phyloP scores from a whole-genome alignment of 202 grass and related monocot genomes.

The Zoysia matrella region DNA sequence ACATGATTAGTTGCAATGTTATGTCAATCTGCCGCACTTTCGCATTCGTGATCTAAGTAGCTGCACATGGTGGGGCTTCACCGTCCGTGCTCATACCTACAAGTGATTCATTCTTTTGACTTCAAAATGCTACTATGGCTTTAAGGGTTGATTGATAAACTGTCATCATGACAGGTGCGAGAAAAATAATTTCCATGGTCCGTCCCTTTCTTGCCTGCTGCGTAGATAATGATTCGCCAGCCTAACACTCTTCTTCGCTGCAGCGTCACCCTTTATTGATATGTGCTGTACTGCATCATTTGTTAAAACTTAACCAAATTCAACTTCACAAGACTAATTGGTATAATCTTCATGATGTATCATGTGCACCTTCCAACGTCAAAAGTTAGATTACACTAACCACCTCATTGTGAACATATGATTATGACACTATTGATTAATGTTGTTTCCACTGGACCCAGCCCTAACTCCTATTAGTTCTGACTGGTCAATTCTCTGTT shows the following conservation, averaged over 20 bases:
- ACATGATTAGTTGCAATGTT: slow-evolving; percentile 55
- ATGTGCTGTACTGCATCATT: slow-evolving; percentile 34
- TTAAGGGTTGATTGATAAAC: slow-evolving; percentile 48
- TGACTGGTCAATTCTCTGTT: not conserved
- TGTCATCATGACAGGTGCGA: slow-evolving; percentile 54
- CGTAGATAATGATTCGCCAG: slow-evolving; percentile 54
- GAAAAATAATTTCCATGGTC: slow-evolving; percentile 31
- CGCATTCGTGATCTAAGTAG: slow-evolving; percentile 41
- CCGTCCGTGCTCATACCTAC: slow-evolving; percentile 32
- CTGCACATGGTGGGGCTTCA: slow-evolving; percentile 54
- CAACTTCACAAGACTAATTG: slow-evolving; percentile 33
- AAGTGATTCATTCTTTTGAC: slow-evolving; percentile 50
- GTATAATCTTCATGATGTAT: slow-evolving; percentile 35
- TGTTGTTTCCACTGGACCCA: not conserved
- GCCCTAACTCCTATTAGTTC: not conserved
- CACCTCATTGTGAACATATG: not conserved
- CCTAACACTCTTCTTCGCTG: slow-evolving; percentile 47
- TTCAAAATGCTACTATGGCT: slow-evolving; percentile 39
- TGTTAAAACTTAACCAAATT: slow-evolving; percentile 48
- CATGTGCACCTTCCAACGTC: not conserved
- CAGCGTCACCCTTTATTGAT: slow-evolving; percentile 40
- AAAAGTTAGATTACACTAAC: slow-evolving; percentile 2
- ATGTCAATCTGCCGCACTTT: slow-evolving; percentile 57
- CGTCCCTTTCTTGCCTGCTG: slow-evolving; percentile 44
- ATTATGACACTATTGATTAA: not conserved